Base-by-base conservation (phyloP, 768 basidiomycete genomes). In the Exidia glandulosa region DNA sequence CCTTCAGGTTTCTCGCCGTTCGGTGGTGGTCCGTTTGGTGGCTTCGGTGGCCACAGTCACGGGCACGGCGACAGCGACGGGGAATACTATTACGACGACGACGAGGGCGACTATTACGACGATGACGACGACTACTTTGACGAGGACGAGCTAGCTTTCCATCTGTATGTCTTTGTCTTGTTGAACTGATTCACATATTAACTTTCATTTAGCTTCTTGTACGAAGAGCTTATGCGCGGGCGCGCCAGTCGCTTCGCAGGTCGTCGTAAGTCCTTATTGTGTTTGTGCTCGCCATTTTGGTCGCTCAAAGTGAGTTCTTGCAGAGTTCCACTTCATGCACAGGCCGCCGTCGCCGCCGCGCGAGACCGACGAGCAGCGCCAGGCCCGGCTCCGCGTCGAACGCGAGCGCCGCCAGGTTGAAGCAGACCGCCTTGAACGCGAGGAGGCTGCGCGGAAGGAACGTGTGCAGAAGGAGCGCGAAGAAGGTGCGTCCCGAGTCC, bases 401-500 rank as follows among this genome's bases (percentile, higher is more conserved):
- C 74, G 78, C 41, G 80, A 85, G 68, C 81, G 83, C 47, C 83
- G 81, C 66, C 69, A 77, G 60, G 78, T 70, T 27, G 84, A 82
- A 1, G 76, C 80, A 61, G 76, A 75, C 60, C 80, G 85, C 57
- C 75, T 82, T 16, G 74, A 75, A 57, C 70, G 71, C 60, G 80
- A 85, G 66, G 75, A 77, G 52, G 75, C 72, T 27, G 73, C 72
- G 3, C 78, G 80, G 23, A 83, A 79, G 67, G 78, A 75, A 3
- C 58, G 59, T 27, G 59, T 47, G 30, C 75, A 75, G 68, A 72
- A 67, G 62, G 75, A 76, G 68, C 82, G 79, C 57, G 80, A 82
- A 67, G 73, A 72, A 65, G n/a, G n/a, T n/a, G n/a, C n/a, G n/a
- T n/a, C n/a, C n/a, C n/a, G n/a, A n/a, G n/a, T n/a, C n/a, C n/a